phyloP scores from a whole-genome alignment of 371 early-diverging fungal species.

The Catenaria anguillulae region DNA sequence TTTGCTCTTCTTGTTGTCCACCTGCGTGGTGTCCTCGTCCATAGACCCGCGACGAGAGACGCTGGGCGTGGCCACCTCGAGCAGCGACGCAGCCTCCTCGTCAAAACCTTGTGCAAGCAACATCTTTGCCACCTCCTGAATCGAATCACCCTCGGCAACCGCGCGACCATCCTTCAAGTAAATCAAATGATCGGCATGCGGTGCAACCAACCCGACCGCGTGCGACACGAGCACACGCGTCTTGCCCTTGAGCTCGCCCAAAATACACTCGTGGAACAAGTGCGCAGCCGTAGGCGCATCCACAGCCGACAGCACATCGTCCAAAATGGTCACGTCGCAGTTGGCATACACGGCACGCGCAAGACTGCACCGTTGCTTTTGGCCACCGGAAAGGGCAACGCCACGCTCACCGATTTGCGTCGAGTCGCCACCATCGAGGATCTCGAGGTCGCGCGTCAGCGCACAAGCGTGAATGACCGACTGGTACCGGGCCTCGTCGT shows the following conservation, averaged over 20 bases:
- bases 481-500: conserved; percentile 35
- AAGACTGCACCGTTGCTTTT: conserved; percentile 33
- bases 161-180: conserved; percentile 51
- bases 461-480: conserved; percentile 32
- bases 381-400: conserved; percentile 71
- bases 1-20: neutral
- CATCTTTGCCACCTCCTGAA: conserved; percentile 11
- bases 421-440: conserved; percentile 50
- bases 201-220: conserved; percentile 43
- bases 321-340: conserved; percentile 44
- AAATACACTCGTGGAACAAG: conserved; percentile 30
- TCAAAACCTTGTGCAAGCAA: neutral
- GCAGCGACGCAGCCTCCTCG: neutral
- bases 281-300: conserved; percentile 80
- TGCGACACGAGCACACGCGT: conserved; percentile 76
- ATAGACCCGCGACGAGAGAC: neutral
- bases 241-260: conserved; percentile 32
- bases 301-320: conserved; percentile 59
- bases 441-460: conserved; percentile 26
- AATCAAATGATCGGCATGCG: conserved; percentile 48
- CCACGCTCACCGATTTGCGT: conserved; percentile 85
- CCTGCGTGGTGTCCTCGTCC: neutral
- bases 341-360: conserved; percentile 39
- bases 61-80: neutral
- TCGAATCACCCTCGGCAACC: conserved; percentile 33